phyloP scores from a whole-genome alignment of 169 alveolate species.

The Cryptosporidium ubiquitum region DNA sequence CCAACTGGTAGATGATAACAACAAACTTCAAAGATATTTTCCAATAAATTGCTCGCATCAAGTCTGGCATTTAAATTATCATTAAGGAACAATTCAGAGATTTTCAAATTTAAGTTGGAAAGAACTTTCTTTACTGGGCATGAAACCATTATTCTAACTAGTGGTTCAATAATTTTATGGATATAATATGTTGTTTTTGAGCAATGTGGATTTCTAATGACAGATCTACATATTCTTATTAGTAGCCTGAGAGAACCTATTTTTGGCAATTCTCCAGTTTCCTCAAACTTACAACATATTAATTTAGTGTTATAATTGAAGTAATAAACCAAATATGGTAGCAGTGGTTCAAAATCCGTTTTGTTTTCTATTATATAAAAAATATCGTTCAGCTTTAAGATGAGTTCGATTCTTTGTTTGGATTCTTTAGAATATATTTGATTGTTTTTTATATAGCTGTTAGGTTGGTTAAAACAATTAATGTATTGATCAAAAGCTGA shows the following conservation, averaged over 20 bases:
- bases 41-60: conserved; percentile 41
- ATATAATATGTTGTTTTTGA: conserved; percentile 39
- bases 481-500: not conserved
- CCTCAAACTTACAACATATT: conserved; percentile 10
- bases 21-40: conserved; percentile 16
- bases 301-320: conserved; percentile 14
- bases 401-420: not conserved
- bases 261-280: conserved; percentile 28
- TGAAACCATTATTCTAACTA: conserved; percentile 45
- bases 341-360: conserved; percentile 18
- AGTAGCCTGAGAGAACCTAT: conserved; percentile 38
- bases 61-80: conserved; percentile 54
- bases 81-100: not conserved
- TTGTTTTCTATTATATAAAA: conserved; percentile 30
- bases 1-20: conserved; percentile 32
- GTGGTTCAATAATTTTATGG: conserved; percentile 38
- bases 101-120: not conserved
- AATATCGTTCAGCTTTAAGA: not conserved
- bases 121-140: not conserved
- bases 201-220: conserved; percentile 31
- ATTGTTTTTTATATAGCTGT: not conserved
- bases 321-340: conserved; percentile 39
- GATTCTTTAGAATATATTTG: not conserved
- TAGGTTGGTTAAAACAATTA: not conserved
- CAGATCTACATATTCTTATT: conserved; percentile 9